These are phyloP conservation scores for Echeveria elegans DNA, from an alignment of 164 flowering plant species.

Conservation along the genomic window DNA sequence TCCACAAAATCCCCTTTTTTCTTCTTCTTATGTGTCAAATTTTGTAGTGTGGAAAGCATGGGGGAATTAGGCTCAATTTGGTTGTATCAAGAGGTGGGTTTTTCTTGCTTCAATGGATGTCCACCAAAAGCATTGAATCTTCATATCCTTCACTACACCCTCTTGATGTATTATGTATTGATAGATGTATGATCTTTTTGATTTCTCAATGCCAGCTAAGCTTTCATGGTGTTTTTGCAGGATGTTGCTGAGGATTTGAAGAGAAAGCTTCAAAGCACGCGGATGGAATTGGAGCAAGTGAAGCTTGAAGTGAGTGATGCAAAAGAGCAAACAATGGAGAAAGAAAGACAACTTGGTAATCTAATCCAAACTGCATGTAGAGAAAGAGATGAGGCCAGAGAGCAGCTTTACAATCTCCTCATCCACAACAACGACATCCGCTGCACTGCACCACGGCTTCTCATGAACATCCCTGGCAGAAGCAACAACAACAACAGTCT, in stretches of 20 bases:
- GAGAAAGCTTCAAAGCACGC: constrained; percentile 33
- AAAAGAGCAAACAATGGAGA: constrained; percentile 34
- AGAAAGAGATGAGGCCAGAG: constrained; percentile 71
- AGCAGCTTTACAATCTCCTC: constrained; percentile 38
- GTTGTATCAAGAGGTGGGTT: constrained; percentile 33
- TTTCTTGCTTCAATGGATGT: neutral
- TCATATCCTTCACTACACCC: too few relatives aligned
- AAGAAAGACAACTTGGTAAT: constrained; percentile 29
- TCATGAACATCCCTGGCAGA: constrained; percentile 20
- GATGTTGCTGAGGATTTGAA: constrained; percentile 56
- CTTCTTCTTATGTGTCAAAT: neutral
- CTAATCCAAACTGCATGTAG: constrained; percentile 32
- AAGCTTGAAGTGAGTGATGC: constrained; percentile 25
- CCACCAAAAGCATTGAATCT: too few relatives aligned
- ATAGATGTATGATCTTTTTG: too few relatives aligned
- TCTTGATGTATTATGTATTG: too few relatives aligned
- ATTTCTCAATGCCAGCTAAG: neutral
- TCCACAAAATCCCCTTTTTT: neutral
- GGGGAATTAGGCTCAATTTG: constrained; percentile 34
- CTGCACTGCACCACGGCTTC: constrained; percentile 41
- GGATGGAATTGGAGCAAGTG: constrained; percentile 36
- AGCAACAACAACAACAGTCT: constrained; percentile 3
- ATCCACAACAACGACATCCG: constrained; percentile 18
- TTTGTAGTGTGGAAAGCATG: constrained; percentile 14
- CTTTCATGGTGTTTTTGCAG: constrained; percentile 7